These are phyloP conservation scores for Volvox carteri DNA, from an alignment of 163 green algal species.

Conservation along the genomic window DNA sequence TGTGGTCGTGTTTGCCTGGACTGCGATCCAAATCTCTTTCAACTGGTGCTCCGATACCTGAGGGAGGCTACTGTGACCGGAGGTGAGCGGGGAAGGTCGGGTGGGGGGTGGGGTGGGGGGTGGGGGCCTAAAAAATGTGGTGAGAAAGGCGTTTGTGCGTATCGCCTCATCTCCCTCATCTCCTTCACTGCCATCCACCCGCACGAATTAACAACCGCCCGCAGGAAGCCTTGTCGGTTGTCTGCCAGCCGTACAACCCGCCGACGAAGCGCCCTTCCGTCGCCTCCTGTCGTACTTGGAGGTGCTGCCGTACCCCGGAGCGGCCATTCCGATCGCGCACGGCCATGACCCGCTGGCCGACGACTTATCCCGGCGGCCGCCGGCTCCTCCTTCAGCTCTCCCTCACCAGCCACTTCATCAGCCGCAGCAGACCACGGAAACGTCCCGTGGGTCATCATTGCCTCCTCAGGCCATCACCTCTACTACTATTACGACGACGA, in stretches of 20 bases:
- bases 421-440: neutral
- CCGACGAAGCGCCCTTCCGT: conserved; percentile 24
- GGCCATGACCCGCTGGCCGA: neutral
- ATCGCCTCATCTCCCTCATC: too few species aligned
- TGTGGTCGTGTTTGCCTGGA: conserved; percentile 57
- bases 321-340: neutral
- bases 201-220: neutral
- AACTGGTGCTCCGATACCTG: conserved; percentile 55
- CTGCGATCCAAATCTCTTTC: conserved; percentile 56
- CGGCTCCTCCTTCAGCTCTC: too few species aligned
- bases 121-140: too few species aligned
- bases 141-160: too few species aligned
- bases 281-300: conserved; percentile 29
- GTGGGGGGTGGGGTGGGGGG: too few species aligned
- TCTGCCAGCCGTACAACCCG: conserved; percentile 16
- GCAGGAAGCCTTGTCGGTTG: too few species aligned
- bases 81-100: neutral
- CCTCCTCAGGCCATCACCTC: too few species aligned
- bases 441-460: too few species aligned
- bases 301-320: conserved; percentile 1
- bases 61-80: conserved; percentile 11
- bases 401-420: neutral
- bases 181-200: neutral
- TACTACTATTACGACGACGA: too few species aligned
- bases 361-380: neutral